Evolutionary conservation across 805 yeast species (phyloP).

Genomic region (Kodamaea sagamina): DNA sequence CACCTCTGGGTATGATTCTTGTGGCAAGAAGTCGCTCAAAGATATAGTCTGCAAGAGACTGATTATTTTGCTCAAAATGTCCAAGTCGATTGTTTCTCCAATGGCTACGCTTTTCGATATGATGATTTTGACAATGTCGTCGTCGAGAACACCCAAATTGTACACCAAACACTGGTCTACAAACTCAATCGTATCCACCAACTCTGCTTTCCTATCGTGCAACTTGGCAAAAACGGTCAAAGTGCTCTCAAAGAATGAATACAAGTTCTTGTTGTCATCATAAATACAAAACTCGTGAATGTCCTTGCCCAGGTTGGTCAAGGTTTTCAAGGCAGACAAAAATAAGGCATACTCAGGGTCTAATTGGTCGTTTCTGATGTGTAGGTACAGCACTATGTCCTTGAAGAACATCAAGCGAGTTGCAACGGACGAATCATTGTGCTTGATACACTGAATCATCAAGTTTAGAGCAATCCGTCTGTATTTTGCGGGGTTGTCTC

Average conservation of each 20-base stretch:
- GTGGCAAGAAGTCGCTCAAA: slow-evolving; percentile 50
- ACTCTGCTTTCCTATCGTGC: slow-evolving; percentile 16
- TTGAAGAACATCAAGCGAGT: slow-evolving; percentile 58
- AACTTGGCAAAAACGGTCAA: slow-evolving; percentile 3
- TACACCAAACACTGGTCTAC: slow-evolving; percentile 48
- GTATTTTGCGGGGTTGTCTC: slow-evolving; percentile 34
- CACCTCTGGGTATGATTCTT: slow-evolving; percentile 33
- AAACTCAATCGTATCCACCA: slow-evolving; percentile 31
- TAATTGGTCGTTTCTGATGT: slow-evolving; percentile 26
- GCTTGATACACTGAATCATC: slow-evolving; percentile 54
- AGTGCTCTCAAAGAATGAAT: slow-evolving; percentile 16
- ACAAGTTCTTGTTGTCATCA: slow-evolving; percentile 33
- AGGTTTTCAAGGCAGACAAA: slow-evolving; percentile 44
- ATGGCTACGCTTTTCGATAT: slow-evolving; percentile 38
- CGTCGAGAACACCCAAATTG: slow-evolving; percentile 49
- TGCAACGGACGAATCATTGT: slow-evolving; percentile 53
- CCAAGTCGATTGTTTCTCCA: slow-evolving; percentile 11
- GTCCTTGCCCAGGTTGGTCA: slow-evolving; percentile 57
- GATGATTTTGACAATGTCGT: slow-evolving; percentile 30
- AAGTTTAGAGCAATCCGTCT: slow-evolving; percentile 53
- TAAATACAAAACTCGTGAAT: slow-evolving; percentile 52
- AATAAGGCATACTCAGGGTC: slow-evolving; percentile 57
- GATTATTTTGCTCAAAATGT: slow-evolving; percentile 40
- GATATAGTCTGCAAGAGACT: slow-evolving; percentile 46
- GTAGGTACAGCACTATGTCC: slow-evolving; percentile 52